These are phyloP conservation scores for Irineochytrium annulatum DNA, from an alignment of 192 early-diverging fungal species.

Conservation along the genomic window DNA sequence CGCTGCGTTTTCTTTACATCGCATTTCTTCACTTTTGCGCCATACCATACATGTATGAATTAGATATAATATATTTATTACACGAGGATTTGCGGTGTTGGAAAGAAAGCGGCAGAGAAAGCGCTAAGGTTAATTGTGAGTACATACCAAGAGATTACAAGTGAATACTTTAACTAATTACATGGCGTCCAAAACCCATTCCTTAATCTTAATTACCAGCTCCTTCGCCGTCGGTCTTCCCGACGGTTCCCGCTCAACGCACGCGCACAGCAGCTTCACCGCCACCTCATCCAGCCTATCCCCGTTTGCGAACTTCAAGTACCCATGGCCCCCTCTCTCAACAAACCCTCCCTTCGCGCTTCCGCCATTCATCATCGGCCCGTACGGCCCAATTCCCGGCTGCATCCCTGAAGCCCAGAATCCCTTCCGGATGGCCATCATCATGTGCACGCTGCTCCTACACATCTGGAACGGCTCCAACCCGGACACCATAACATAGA, in stretches of 20 bases:
- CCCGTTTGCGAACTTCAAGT: slow-evolving; percentile 30
- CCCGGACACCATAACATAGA: slow-evolving; percentile 38
- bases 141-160: background rate
- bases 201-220: slow-evolving; percentile 18
- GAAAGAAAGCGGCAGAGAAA: too few relatives aligned
- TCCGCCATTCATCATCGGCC: slow-evolving; percentile 13
- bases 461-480: slow-evolving; percentile 38
- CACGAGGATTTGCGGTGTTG: too few relatives aligned
- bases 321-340: slow-evolving; percentile 20
- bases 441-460: slow-evolving; percentile 29
- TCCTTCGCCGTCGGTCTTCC: slow-evolving; percentile 28
- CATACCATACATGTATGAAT: too few relatives aligned
- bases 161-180: too few relatives aligned
- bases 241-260: slow-evolving; percentile 25
- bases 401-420: slow-evolving; percentile 50
- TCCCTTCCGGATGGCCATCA: slow-evolving; percentile 38
- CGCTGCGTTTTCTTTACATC: too few relatives aligned
- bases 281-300: slow-evolving; percentile 26
- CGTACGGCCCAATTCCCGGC: slow-evolving; percentile 19
- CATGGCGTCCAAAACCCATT: background rate
- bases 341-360: background rate
- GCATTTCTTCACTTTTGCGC: too few relatives aligned
- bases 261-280: slow-evolving; percentile 26
- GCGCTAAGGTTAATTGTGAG: background rate
- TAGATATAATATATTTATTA: too few relatives aligned